Conservation (phyloP, 2,329 filamentous ascomycete species). For the Diaporthe citrichinensis region DNA sequence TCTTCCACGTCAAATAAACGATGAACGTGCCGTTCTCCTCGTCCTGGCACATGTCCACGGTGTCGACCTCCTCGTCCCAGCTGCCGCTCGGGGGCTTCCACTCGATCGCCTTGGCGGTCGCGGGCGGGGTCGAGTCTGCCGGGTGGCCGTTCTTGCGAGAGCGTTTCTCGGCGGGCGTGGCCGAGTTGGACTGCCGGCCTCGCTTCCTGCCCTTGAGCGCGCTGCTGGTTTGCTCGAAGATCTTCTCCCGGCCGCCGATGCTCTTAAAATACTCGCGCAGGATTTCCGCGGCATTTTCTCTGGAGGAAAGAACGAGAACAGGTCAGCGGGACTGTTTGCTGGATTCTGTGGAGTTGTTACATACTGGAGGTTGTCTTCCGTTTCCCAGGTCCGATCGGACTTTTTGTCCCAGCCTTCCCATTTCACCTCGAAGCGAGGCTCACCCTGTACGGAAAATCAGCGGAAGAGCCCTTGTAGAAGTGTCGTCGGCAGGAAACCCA, state of each 20-base stretch:
- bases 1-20: slow-evolving; percentile 82
- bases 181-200: slow-evolving; percentile 59
- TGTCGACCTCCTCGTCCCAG: slow-evolving; percentile 82
- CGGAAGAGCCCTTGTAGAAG: neutral
- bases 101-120: slow-evolving; percentile 55
- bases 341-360: slow-evolving; percentile 42
- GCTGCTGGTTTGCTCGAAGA: slow-evolving; percentile 65
- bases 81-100: slow-evolving; percentile 80
- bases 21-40: slow-evolving; percentile 70
- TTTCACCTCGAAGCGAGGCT: slow-evolving; percentile 78
- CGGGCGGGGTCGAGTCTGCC: slow-evolving; percentile 62
- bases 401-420: slow-evolving; percentile 84
- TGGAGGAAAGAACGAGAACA: slow-evolving; percentile 47
- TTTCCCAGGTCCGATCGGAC: slow-evolving; percentile 83
- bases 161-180: slow-evolving; percentile 60
- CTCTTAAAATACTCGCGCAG: slow-evolving; percentile 74
- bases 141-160: slow-evolving; percentile 65
- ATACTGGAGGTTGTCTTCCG: slow-evolving; percentile 77
- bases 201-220: slow-evolving; percentile 71
- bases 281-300: slow-evolving; percentile 71
- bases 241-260: slow-evolving; percentile 74
- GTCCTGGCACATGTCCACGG: slow-evolving; percentile 81
- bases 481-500: slow-evolving; percentile 50
- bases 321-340: neutral
- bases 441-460: slow-evolving; percentile 54